phyloP scores from a whole-genome alignment of 371 early-diverging fungal genomes.

The Funneliformis caledonium region DNA sequence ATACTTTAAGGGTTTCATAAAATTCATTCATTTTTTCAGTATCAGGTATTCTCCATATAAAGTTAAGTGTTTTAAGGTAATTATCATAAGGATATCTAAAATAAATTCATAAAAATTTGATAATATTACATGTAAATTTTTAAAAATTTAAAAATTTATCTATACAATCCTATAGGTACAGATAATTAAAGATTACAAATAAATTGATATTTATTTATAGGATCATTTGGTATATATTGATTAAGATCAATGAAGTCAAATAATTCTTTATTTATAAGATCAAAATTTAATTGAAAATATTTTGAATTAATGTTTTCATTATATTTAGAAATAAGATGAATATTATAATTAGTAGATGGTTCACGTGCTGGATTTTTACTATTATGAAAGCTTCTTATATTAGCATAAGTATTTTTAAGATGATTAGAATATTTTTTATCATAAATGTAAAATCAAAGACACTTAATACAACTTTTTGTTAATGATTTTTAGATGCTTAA shows the following conservation, averaged over 20 bases:
- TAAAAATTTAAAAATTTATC: no score
- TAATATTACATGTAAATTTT: no score
- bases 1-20: neutral
- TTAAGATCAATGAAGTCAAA: neutral
- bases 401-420: neutral
- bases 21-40: neutral
- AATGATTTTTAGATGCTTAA: neutral
- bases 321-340: neutral
- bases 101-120: neutral
- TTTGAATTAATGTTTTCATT: neutral
- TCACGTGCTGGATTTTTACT: neutral
- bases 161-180: no score
- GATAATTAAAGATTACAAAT: neutral
- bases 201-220: neutral
- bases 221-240: neutral
- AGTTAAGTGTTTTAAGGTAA: neutral
- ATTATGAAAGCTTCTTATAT: neutral
- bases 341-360: neutral
- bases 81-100: neutral
- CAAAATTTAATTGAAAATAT: neutral
- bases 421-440: neutral
- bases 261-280: neutral
- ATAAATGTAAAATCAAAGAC: neutral
- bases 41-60: neutral
- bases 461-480: neutral